Evolutionary conservation across 148 eudicot genomes (phyloP).

Genomic region (Camellia japonica): DNA sequence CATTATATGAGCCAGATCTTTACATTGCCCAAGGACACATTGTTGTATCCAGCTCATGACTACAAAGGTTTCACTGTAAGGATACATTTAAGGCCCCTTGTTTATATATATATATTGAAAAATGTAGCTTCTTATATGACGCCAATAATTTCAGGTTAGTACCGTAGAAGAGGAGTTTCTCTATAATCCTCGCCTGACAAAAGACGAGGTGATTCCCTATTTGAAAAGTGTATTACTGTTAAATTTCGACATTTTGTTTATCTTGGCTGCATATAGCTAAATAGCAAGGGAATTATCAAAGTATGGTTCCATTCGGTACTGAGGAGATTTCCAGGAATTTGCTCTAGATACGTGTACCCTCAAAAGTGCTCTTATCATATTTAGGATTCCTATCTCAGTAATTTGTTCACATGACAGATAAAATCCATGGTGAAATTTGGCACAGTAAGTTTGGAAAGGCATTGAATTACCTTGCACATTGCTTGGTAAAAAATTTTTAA

Average conservation of each 20-base stretch:
- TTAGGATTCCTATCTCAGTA: not conserved
- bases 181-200: constrained; percentile 82
- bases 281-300: not conserved
- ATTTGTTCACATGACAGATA: not conserved
- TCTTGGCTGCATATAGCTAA: not conserved
- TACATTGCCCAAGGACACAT: constrained; percentile 81
- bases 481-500: too few species aligned
- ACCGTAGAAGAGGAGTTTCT: constrained; percentile 91
- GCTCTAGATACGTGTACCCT: not conserved
- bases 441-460: not conserved
- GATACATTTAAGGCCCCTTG: constrained; percentile 6
- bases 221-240: not conserved
- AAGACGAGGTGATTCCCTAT: constrained; percentile 61
- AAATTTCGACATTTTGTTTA: not conserved
- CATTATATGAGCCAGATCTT: constrained; percentile 61
- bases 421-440: not conserved
- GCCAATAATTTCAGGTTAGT: constrained; percentile 54
- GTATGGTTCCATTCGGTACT: not conserved
- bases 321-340: not conserved
- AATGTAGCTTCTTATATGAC: constrained; percentile 14
- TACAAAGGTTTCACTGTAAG: constrained; percentile 92
- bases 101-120: not conserved
- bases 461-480: not conserved
- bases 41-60: constrained; percentile 94
- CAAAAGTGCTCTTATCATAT: not conserved